Evolutionary conservation across 2,329 filamentous ascomycete species (phyloP).

Genomic region (Beauveria brongniartii): DNA sequence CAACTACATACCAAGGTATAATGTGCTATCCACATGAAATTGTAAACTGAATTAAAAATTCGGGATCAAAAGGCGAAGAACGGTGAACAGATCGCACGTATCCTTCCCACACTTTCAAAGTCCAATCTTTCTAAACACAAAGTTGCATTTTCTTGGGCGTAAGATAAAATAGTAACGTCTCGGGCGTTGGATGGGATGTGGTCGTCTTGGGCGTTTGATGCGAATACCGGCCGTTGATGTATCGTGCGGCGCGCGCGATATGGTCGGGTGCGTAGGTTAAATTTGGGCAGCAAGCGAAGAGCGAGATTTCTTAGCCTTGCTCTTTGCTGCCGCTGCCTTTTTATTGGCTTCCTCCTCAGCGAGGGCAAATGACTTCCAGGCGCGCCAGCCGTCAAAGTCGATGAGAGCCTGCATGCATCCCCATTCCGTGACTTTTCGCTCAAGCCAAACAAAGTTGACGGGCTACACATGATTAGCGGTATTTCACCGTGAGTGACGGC

Average conservation of each 20-base stretch:
- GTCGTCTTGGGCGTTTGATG: too few relatives aligned
- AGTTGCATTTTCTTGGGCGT: neutral
- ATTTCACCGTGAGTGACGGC: neutral
- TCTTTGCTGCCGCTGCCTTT: slow-evolving; percentile 30
- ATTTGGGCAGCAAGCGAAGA: slow-evolving; percentile 26
- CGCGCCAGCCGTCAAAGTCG: slow-evolving; percentile 95
- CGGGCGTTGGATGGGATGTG: too few relatives aligned
- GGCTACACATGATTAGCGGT: slow-evolving; percentile 47
- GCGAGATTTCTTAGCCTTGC: slow-evolving; percentile 38
- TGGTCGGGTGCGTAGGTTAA: neutral
- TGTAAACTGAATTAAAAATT: neutral
- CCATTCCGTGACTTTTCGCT: slow-evolving; percentile 98
- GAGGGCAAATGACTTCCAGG: slow-evolving; percentile 79
- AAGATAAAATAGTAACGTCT: neutral
- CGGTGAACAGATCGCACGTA: neutral
- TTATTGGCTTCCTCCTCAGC: slow-evolving; percentile 35
- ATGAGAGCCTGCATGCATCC: slow-evolving; percentile 99
- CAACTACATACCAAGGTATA: slow-evolving; percentile 1
- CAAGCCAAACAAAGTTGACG: slow-evolving; percentile 94
- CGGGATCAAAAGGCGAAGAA: neutral
- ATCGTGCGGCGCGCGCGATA: neutral
- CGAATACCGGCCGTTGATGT: too few relatives aligned
- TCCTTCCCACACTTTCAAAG: neutral
- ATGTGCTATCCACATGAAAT: neutral
- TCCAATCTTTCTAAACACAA: neutral